phyloP scores from a whole-genome alignment of 306 rosid genomes.

The Biancaea sappan region DNA sequence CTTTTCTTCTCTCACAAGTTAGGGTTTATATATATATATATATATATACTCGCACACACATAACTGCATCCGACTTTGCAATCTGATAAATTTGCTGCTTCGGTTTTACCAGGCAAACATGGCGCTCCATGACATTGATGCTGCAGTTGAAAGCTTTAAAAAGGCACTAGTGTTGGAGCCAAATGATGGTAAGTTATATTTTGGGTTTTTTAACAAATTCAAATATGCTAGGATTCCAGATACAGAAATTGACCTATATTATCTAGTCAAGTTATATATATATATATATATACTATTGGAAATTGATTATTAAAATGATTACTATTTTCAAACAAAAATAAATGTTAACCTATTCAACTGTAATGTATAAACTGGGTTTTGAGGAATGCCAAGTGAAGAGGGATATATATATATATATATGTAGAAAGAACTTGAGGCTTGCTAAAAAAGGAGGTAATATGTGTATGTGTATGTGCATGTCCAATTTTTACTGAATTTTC shows the following conservation, averaged over 20 bases:
- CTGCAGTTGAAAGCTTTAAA: conserved; percentile 84
- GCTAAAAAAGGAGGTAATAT: neutral
- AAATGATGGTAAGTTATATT: conserved; percentile 67
- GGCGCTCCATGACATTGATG: conserved; percentile 85
- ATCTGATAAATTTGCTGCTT: conserved; percentile 30
- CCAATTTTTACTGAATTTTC: conserved; percentile 9
- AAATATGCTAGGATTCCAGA: neutral
- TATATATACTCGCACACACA: too few species aligned
- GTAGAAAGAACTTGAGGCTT: neutral
- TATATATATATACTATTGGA: too few species aligned
- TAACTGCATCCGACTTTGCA: conserved; percentile 11
- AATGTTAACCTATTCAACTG: conserved; percentile 1
- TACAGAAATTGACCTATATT: neutral
- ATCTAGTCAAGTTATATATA: neutral
- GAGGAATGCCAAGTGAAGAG: neutral
- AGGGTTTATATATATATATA: neutral
- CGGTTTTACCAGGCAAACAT: conserved; percentile 61
- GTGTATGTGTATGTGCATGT: neutral
- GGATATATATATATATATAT: too few species aligned
- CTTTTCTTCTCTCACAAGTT: neutral
- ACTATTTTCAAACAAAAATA: neutral
- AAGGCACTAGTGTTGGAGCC: conserved; percentile 84
- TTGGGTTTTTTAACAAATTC: conserved; percentile 1
- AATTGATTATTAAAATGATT: neutral
- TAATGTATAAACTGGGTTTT: neutral